Evolutionary conservation across 768 basidiomycete genomes (phyloP).

Genomic region (Leucosporidium creatinivorum): DNA sequence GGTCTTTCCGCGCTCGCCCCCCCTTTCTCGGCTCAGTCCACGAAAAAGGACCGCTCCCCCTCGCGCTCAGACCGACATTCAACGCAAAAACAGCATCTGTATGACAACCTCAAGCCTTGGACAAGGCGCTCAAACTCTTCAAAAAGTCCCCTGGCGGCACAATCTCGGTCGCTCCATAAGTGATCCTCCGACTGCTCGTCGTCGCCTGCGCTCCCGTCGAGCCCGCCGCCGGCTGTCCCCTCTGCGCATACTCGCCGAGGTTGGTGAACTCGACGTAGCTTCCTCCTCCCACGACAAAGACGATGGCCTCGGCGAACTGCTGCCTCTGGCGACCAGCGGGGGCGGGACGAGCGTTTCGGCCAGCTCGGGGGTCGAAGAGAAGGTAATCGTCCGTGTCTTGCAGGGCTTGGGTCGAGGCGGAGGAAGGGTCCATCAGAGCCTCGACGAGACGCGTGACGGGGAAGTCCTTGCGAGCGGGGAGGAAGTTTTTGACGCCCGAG

Average conservation of each 20-base stretch:
- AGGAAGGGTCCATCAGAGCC: conserved; percentile 93
- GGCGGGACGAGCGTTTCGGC: conserved; percentile 48
- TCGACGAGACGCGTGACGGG: conserved; percentile 88
- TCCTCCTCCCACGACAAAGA: conserved; percentile 93
- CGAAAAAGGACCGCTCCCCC: no score
- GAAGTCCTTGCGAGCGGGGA: conserved; percentile 88
- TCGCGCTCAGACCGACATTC: no score
- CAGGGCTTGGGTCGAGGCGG: conserved; percentile 86
- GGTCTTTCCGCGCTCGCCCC: no score
- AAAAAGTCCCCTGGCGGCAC: conserved; percentile 82
- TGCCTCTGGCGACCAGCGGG: conserved; percentile 41
- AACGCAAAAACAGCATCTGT: no score
- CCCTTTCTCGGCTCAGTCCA: no score
- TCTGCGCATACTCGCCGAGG: conserved; percentile 78
- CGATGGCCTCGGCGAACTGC: conserved; percentile 73
- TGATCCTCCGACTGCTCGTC: conserved; percentile 45
- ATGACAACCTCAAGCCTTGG: conserved; percentile 5
- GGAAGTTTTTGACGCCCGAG: conserved; percentile 94
- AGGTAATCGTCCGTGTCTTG: conserved; percentile 95
- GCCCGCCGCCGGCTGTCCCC: conserved; percentile 5
- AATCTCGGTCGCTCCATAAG: conserved; percentile 95
- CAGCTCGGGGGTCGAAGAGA: conserved; percentile 82
- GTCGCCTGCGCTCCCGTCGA: not conserved
- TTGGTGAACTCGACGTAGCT: conserved; percentile 98
- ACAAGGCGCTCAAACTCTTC: conserved; percentile 53